Base-by-base conservation (phyloP, 2,329 filamentous ascomycete genomes). In the Chlorencoelia australis region DNA sequence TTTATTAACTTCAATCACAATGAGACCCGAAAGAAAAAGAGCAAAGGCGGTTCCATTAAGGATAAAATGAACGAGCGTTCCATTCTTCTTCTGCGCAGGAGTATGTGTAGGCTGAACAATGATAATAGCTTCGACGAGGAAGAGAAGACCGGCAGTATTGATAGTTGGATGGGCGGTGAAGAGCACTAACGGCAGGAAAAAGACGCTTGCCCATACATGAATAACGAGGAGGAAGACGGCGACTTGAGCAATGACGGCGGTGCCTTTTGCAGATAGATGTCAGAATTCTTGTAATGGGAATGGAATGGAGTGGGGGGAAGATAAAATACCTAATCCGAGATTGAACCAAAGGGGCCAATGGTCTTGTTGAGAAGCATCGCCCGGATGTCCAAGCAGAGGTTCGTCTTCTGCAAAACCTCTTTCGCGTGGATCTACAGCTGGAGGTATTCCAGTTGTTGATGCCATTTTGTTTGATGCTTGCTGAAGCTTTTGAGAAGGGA, bases 1-100 rank as follows among this genome's bases (percentile, higher is more conserved):
- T 94, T 98, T 98, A 71, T 94, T 95, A 59, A 82, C 71, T 60
- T 87, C 79, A 59, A 91, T 88, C 43, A 83, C 63, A 45, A 72
- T 61, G 24, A 86, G 68, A 36, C 82, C 84, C 11, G 72, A 68
- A 32, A 75, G 61, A 33, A 87, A 41, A 5, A 44, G 19, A 33
- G 46, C 70, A 34, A 70, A 55, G 7, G 73, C 62, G 30, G 83
- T 50, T 18, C 75, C 60, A 57, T 87, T 86, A 46, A 95, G 65
- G 9, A 64, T 61, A 16, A 77, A 79, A 60, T 98, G 89, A 30
- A 73, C 50, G 40, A 63, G 62, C 44, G 72, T 68, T 22, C 73
- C 75, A 24, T 62, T 52, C 24, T 61, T 58, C 62, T 95, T 95
- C 62, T 94, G 83, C 11, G 67, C 59, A 2, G 78, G 65, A 0